Conservation (phyloP, 2,329 filamentous ascomycete species). For the Ophiostoma himal-ulmi region DNA sequence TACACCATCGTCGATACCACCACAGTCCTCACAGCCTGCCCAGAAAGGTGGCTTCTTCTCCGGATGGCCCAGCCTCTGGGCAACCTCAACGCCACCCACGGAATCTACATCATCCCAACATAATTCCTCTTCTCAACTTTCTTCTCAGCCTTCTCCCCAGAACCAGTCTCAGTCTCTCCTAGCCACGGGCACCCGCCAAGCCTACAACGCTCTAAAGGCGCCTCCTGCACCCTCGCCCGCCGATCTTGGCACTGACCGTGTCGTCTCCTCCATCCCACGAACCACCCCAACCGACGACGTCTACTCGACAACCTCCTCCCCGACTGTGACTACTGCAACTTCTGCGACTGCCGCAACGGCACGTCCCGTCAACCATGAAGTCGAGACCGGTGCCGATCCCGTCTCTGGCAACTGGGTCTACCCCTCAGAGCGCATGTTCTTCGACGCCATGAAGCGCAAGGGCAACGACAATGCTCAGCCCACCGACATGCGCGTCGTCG, state of each 20-base stretch:
- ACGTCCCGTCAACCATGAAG: constrained; percentile 61
- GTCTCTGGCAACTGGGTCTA: constrained; percentile 90
- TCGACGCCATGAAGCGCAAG: constrained; percentile 92
- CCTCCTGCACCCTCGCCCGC: constrained; percentile 19
- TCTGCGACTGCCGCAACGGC: constrained; percentile 25
- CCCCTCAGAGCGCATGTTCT: constrained; percentile 95
- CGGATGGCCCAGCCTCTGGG: constrained; percentile 22
- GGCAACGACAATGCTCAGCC: constrained; percentile 64
- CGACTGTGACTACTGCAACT: too few relatives aligned
- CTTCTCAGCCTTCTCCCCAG: not conserved
- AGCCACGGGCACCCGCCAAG: not conserved
- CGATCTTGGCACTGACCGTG: constrained; percentile 59
- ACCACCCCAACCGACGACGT: constrained; percentile 11
- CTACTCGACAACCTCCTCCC: constrained; percentile 34
- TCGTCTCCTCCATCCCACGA: constrained; percentile 73
- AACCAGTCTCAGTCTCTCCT: not conserved
- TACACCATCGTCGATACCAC: constrained; percentile 30
- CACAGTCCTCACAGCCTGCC: not conserved
- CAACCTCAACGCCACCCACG: not conserved
- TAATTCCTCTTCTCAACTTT: constrained; percentile 22
- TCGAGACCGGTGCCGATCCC: constrained; percentile 66
- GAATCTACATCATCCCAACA: constrained; percentile 30
- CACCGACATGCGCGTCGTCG: constrained; percentile 81
- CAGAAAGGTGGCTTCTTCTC: constrained; percentile 15
- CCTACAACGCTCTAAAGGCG: constrained; percentile 16